Base-by-base conservation (phyloP, 768 basidiomycete genomes). In the Lactifluus rugatus region DNA sequence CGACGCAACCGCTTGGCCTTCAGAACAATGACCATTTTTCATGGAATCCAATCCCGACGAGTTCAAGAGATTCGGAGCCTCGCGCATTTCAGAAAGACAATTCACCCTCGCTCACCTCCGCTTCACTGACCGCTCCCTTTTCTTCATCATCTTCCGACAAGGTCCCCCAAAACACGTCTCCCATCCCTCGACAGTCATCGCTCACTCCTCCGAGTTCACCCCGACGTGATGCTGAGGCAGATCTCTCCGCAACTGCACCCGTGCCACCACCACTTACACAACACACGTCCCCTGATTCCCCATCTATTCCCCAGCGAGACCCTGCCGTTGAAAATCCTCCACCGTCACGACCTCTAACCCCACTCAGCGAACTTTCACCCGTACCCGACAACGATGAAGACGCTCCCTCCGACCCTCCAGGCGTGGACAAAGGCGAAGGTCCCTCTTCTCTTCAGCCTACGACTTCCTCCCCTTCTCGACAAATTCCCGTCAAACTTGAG, bases 311-410 rank as follows among this genome's bases (percentile, higher is more conserved):
- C 52, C 67, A 42, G 59, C 66, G 36, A 55, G 66, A 56, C 57
- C 49, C 47, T 48, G 59, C 53, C 49, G 32, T 19, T 11, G 65
- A 53, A 32, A 56, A 52, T 23, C 55, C 64, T 39, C 50, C 62
- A 19, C 60, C 69, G 14, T 85, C 84, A 55, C 74, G 82, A 31
- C 76, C 76, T 57, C 84, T 84, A 21, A 87, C 87, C 0, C 87
- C 87, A 3, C 80, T 90, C 67, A 88, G 84, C 63, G 87, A 88
- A 61, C 80, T 88, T 25, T 87, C 87, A 8, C 82, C 85, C 1
- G 77, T 83, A 0, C 81, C 83, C 41, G 81, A 82, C 64, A 73
- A 74, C 23, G 81, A 82, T 48, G 81, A 81, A 16, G 74, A 75
- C 3, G 69, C 70, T 49, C 70, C 75, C 51, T 69, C 73, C 21